Conservation (phyloP, 495 filamentous ascomycete genomes). For the Tricharina praecox region DNA sequence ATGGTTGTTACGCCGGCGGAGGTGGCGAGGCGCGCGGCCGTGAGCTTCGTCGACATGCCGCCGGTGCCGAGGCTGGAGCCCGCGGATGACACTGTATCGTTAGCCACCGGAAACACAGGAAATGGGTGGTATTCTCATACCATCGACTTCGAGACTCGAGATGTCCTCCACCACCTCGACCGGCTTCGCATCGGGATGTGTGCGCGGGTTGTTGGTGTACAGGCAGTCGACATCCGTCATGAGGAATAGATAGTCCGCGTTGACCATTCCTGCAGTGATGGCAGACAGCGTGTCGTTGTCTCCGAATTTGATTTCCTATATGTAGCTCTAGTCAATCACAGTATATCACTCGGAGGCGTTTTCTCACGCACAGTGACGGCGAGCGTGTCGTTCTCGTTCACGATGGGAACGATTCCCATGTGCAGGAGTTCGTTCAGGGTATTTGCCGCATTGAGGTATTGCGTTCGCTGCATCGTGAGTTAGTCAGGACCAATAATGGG, state of each 20-base stretch:
- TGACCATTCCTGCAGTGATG: conserved; percentile 92
- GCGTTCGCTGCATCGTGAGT: conserved; percentile 48
- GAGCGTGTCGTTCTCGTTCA: conserved; percentile 96
- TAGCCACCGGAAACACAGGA: neutral
- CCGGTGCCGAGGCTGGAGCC: conserved; percentile 87
- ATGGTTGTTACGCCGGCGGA: conserved; percentile 90
- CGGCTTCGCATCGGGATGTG: conserved; percentile 62
- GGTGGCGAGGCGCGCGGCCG: conserved; percentile 81
- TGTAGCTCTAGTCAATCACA: neutral
- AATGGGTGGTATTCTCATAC: conserved; percentile 25
- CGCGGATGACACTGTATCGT: conserved; percentile 54
- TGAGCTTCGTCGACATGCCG: conserved; percentile 95
- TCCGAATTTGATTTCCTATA: conserved; percentile 98
- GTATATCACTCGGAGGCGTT: neutral
- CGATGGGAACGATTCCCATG: conserved; percentile 95
- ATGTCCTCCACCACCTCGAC: conserved; percentile 93
- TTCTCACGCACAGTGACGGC: conserved; percentile 51
- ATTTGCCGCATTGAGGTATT: conserved; percentile 93
- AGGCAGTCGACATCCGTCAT: conserved; percentile 99
- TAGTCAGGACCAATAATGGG: neutral
- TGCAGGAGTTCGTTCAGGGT: conserved; percentile 75
- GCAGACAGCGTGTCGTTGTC: conserved; percentile 96
- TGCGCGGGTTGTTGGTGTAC: conserved; percentile 86
- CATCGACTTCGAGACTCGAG: conserved; percentile 63
- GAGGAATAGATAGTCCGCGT: conserved; percentile 89